Conservation (phyloP, 2,329 filamentous ascomycete genomes). For the Arachnomyces sp. region DNA sequence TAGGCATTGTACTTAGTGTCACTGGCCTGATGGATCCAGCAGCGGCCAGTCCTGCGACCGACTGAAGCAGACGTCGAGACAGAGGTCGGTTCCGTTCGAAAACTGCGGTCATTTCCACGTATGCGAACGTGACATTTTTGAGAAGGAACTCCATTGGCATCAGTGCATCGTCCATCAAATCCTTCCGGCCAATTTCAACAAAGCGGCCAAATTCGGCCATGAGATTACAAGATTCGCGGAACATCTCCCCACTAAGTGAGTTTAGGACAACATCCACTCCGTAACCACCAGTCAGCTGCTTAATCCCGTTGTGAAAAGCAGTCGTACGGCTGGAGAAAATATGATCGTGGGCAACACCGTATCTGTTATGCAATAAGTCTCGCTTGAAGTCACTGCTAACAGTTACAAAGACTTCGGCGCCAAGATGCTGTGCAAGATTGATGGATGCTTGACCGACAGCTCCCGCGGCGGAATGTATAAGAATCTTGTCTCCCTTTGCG, state of each 20-base stretch:
- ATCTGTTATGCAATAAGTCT: slow-evolving; percentile 6
- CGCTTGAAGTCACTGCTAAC: slow-evolving; percentile 8
- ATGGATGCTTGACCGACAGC: slow-evolving; percentile 14
- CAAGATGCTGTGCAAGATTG: slow-evolving; percentile 11
- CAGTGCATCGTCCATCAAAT: slow-evolving; percentile 28
- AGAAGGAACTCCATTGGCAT: slow-evolving; percentile 37
- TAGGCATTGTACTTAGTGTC: too few relatives aligned
- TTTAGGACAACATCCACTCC: slow-evolving; percentile 14
- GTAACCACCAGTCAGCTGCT: background rate
- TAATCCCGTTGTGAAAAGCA: slow-evolving; percentile 3
- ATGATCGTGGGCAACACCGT: slow-evolving; percentile 3
- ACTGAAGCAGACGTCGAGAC: too few relatives aligned
- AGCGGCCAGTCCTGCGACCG: slow-evolving; percentile 4
- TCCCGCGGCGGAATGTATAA: slow-evolving; percentile 14
- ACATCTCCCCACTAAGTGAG: slow-evolving; percentile 10
- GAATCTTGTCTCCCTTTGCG: slow-evolving; percentile 10
- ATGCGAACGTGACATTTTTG: slow-evolving; percentile 29
- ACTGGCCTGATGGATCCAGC: slow-evolving; percentile 10
- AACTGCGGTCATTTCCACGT: slow-evolving; percentile 3
- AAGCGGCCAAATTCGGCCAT: slow-evolving; percentile 20
- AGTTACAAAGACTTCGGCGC: slow-evolving; percentile 13
- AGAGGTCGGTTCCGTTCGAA: too few relatives aligned
- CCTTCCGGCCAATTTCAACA: slow-evolving; percentile 40
- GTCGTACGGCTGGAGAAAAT: slow-evolving; percentile 7
- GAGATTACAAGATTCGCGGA: slow-evolving; percentile 8